A percentile compares a stretch with the other conserved stretches of the same genome.
Conservation (phyloP, 2,329 filamentous ascomycete species). For the Beauveria australis region DNA sequence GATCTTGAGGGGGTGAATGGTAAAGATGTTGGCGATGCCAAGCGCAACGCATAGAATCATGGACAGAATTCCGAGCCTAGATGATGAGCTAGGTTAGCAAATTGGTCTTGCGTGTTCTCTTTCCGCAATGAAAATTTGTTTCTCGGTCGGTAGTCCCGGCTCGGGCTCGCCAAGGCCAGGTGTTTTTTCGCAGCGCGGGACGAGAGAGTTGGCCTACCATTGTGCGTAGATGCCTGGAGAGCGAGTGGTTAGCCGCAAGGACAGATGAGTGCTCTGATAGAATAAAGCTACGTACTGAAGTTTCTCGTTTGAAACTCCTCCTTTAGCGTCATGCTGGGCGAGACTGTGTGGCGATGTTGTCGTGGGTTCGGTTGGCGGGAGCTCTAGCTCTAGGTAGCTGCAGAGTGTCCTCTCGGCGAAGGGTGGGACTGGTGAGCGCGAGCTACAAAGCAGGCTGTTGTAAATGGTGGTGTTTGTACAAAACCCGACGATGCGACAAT, state of each 20-base stretch:
- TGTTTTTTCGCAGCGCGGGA: neutral
- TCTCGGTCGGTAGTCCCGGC: neutral
- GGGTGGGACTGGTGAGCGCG: neutral
- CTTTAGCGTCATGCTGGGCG: constrained; percentile 57
- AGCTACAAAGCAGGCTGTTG: neutral
- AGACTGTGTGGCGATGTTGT: constrained; percentile 8
- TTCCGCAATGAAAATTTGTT: neutral
- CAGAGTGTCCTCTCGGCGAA: constrained; percentile 5
- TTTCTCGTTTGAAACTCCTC: constrained; percentile 66
- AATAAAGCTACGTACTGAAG: constrained; percentile 51
- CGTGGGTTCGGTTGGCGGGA: neutral
- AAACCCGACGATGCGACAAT: neutral
- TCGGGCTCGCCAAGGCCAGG: neutral
- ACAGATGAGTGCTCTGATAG: neutral
- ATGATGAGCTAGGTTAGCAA: constrained; percentile 7
- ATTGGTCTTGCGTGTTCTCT: neutral
- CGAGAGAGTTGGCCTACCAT: constrained; percentile 48
- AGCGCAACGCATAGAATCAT: constrained; percentile 65
- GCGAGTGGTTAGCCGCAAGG: constrained; percentile 23
- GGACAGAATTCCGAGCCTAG: constrained; percentile 60
- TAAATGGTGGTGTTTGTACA: neutral
- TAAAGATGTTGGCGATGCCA: constrained; percentile 61
- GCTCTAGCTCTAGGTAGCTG: neutral
- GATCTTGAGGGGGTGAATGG: constrained; percentile 38
- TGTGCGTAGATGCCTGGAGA: constrained; percentile 62